Evolutionary conservation across 768 basidiomycete species (phyloP), one percentile per base, ranked within the genome.

Genomic region (Auricularia heimuer): DNA sequence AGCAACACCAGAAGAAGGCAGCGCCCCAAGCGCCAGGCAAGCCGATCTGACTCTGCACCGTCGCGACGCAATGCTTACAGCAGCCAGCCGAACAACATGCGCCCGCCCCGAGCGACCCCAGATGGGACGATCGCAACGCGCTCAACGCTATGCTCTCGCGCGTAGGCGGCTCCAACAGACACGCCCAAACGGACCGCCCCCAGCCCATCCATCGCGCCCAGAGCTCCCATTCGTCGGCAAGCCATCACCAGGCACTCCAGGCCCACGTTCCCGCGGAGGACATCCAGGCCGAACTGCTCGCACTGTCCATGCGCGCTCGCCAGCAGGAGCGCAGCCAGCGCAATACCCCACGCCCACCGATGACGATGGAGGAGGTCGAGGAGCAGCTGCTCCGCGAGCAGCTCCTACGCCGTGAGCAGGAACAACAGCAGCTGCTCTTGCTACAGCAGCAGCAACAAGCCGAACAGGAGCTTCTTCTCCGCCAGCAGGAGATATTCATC

Each of bases 251-350:
- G 37, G 54, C 33, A 45, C 67, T 39, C 61, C 65, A 39, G n/a
- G 70, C 4, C 79, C 80, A 42, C 78, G 80, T 10, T 84, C 85
- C 21, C 0, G 72, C 93, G 34, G 86, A 90, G 68, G 92, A 94
- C 68, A 87, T 94, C 65, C 92, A 94, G 70, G 83, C 85, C 3
- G 92, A 94, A 74, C 90, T 92, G 89, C 80, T 81, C n/a, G 81
- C 81, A 6, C 81, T 80, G 29, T 83, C 84, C 35, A 68, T 66
- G 2, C 70, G 71, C 34, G 58, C 66, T 0, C 51, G 45, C 60
- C 69, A 74, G 47, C 73, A 73, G 54, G 72, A 75, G 56, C 54
- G 29, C 56, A 60, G 29, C 24, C 12, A 24, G 24, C 56, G 34
- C 29, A 29, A 60, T 29, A 60, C 80, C 80, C 34, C 37, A 14